Conservation (phyloP, 2,329 filamentous ascomycete genomes). For the Colletotrichum nymphaeae region DNA sequence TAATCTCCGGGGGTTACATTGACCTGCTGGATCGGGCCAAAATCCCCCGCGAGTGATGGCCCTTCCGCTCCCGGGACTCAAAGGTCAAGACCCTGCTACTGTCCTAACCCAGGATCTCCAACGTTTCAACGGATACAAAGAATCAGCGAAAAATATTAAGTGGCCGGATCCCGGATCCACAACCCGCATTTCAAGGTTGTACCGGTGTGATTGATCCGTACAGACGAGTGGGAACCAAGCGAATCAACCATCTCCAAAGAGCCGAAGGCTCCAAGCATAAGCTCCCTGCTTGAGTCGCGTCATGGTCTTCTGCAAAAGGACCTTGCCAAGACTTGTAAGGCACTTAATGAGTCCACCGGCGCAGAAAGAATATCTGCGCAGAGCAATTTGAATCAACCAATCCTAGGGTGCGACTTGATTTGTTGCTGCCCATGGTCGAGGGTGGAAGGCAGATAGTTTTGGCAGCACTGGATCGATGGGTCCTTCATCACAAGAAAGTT, state of each 20-base stretch:
- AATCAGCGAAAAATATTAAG: neutral
- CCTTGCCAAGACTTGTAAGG: neutral
- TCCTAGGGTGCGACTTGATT: neutral
- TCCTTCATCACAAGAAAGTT: neutral
- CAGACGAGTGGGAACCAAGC: neutral
- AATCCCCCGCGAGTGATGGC: conserved; percentile 3
- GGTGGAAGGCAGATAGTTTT: neutral
- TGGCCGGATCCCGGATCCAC: neutral
- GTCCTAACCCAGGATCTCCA: too few species aligned
- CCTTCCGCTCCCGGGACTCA: neutral
- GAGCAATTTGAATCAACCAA: neutral
- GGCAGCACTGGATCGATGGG: neutral
- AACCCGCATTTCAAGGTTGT: neutral
- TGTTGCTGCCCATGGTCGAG: neutral
- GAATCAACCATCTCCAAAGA: neutral
- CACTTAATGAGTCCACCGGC: neutral
- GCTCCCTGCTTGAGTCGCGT: neutral
- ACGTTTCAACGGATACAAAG: too few species aligned
- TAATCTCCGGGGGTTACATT: conserved; percentile 12
- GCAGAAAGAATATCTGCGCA: neutral
- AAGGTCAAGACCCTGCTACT: too few species aligned
- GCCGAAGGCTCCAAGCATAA: neutral
- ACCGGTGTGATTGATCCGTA: neutral
- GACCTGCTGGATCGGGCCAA: conserved; percentile 17
- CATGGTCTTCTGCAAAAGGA: conserved; percentile 12